Evolutionary conservation across 176 grass and related monocot species (phyloP).

Genomic region (Elymus sibiricus): DNA sequence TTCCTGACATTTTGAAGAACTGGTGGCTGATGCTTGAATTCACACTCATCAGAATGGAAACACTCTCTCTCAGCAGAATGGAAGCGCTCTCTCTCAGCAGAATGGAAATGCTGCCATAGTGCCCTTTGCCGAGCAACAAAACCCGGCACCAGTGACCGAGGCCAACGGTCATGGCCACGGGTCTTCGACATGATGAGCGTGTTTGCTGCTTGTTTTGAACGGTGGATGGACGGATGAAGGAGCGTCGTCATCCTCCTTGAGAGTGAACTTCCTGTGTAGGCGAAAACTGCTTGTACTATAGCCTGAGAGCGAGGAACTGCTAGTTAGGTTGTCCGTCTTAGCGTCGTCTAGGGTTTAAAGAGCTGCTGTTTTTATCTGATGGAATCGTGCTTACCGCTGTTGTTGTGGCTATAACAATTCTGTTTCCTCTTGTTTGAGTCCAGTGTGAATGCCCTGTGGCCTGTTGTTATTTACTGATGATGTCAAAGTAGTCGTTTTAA

Average conservation of each 20-base stretch:
- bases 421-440: constrained; percentile 30
- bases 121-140: constrained; percentile 23
- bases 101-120: constrained; percentile 28
- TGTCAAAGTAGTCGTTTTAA: not conserved
- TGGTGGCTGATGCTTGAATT: not conserved
- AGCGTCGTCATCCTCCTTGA: not conserved
- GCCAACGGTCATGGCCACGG: constrained; percentile 52
- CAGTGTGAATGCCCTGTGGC: not conserved
- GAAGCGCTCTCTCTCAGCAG: not conserved
- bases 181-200: constrained; percentile 18
- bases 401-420: constrained; percentile 20
- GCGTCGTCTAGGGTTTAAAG: constrained; percentile 19
- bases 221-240: not conserved
- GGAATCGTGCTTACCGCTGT: constrained; percentile 16
- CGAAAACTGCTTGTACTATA: constrained; percentile 42
- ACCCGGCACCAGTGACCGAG: not conserved
- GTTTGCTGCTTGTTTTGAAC: not conserved
- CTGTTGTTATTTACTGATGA: constrained; percentile 21
- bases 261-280: constrained; percentile 21
- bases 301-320: constrained; percentile 13
- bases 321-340: constrained; percentile 14
- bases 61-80: not conserved
- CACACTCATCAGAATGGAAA: not conserved
- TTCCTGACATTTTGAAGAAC: not conserved
- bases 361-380: constrained; percentile 8